Percentiles rank a stretch among this genome's conserved stretches.
Conservation (phyloP, 129 eudicot genomes). For the Tanacetum coccineum region DNA sequence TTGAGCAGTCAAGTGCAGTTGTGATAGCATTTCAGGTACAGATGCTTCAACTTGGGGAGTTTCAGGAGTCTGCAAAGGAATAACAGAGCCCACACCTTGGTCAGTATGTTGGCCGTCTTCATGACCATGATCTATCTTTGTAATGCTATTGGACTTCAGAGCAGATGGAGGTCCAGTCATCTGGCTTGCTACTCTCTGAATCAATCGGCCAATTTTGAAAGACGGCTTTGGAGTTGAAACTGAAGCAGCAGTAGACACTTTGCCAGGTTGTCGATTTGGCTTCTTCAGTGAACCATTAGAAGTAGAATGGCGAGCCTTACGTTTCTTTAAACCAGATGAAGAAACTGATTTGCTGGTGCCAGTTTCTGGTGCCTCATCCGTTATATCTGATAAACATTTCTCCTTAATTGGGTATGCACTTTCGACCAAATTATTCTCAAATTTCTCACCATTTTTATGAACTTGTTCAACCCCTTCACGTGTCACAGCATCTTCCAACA, state of each 20-base stretch:
- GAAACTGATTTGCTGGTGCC: slow-evolving; percentile 31
- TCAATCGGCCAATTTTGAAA: slow-evolving; percentile 76
- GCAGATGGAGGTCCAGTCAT: slow-evolving; percentile 57
- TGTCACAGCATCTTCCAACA: slow-evolving; percentile 38
- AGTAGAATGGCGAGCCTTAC: slow-evolving; percentile 42
- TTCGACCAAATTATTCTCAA: slow-evolving; percentile 17
- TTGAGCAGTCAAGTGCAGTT: slow-evolving; percentile 58
- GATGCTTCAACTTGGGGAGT: slow-evolving; percentile 39
- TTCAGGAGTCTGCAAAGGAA: slow-evolving; percentile 31
- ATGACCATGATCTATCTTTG: slow-evolving; percentile 27
- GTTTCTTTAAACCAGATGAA: slow-evolving; percentile 37
- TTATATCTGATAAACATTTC: slow-evolving; percentile 52
- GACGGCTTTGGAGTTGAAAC: slow-evolving; percentile 64
- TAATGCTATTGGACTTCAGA: too few species aligned
- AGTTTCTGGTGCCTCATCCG: slow-evolving; percentile 40
- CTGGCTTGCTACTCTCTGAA: slow-evolving; percentile 80
- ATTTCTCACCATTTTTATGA: slow-evolving; percentile 2
- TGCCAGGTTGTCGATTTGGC: slow-evolving; percentile 41
- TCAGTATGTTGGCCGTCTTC: slow-evolving; percentile 26
- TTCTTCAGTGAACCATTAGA: slow-evolving; percentile 45
- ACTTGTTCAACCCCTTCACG: slow-evolving; percentile 26
- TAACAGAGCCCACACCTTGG: slow-evolving; percentile 23
- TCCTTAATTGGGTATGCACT: slow-evolving; percentile 38
- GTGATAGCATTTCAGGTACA: slow-evolving; percentile 54
- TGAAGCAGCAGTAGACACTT: slow-evolving; percentile 35